These are phyloP conservation scores for Mucor irregularis DNA, from an alignment of 371 early-diverging fungal genomes.

Conservation along the genomic window DNA sequence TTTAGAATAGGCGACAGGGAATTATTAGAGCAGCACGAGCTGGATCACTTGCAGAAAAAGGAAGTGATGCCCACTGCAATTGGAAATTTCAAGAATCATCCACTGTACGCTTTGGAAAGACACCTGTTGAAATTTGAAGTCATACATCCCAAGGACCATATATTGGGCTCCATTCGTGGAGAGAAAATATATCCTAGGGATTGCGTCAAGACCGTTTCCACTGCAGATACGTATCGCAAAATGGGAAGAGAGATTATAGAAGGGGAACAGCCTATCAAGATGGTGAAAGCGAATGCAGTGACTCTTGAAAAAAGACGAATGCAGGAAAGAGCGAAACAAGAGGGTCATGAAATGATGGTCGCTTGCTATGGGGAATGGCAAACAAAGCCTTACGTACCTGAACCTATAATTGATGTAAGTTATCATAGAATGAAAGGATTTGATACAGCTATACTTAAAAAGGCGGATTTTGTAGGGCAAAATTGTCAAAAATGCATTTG, in stretches of 20 bases:
- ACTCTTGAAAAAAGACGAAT: slow-evolving; percentile 58
- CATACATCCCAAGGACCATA: slow-evolving; percentile 60
- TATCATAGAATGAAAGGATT: neutral
- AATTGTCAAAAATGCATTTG: slow-evolving; percentile 79
- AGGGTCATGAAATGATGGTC: slow-evolving; percentile 31
- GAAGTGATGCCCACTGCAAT: slow-evolving; percentile 84
- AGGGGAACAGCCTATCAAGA: slow-evolving; percentile 67
- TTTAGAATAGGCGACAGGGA: slow-evolving; percentile 31
- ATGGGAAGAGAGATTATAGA: slow-evolving; percentile 53
- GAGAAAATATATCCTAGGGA: slow-evolving; percentile 81
- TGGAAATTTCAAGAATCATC: slow-evolving; percentile 77
- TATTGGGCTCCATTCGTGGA: slow-evolving; percentile 74
- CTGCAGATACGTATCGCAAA: slow-evolving; percentile 71
- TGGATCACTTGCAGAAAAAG: slow-evolving; percentile 41
- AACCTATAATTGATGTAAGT: slow-evolving; percentile 66
- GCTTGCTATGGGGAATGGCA: slow-evolving; percentile 89
- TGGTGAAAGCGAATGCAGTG: slow-evolving; percentile 63
- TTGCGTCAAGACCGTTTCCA: slow-evolving; percentile 59
- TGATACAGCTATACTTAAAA: neutral
- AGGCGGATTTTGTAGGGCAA: slow-evolving; percentile 53
- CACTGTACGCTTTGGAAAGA: slow-evolving; percentile 84
- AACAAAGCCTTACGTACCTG: slow-evolving; percentile 67
- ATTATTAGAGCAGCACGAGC: slow-evolving; percentile 51
- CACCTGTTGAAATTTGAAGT: slow-evolving; percentile 78
- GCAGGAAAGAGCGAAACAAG: slow-evolving; percentile 48